phyloP scores from a whole-genome alignment of 768 basidiomycete genomes.

The Kwoniella europaea region DNA sequence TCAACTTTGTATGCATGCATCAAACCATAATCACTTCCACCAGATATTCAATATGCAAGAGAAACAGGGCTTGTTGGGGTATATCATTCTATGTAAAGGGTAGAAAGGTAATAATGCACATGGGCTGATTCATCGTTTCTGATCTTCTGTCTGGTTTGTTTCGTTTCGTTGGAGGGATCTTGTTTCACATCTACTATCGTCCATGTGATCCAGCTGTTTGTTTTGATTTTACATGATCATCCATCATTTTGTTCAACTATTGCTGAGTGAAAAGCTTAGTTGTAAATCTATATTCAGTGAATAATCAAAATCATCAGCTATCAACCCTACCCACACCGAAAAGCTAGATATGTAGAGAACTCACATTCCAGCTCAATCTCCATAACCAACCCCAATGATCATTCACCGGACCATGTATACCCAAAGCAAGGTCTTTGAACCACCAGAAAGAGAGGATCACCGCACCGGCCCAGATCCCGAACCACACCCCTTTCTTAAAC shows the following conservation, averaged over 20 bases:
- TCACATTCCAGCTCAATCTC: conserved; percentile 66
- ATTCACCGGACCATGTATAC: conserved; percentile 83
- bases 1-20: not conserved
- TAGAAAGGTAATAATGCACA: too few relatives aligned
- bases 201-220: too few relatives aligned
- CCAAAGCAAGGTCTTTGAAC: conserved; percentile 88
- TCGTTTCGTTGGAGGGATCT: too few relatives aligned
- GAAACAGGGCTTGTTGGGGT: not conserved
- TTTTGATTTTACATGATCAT: not conserved
- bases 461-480: conserved; percentile 66
- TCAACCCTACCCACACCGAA: too few relatives aligned
- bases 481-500: conserved; percentile 73
- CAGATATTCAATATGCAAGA: not conserved
- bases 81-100: not conserved
- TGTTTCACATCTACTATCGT: too few relatives aligned
- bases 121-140: too few relatives aligned
- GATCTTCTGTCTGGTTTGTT: too few relatives aligned
- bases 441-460: conserved; percentile 89
- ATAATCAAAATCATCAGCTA: not conserved
- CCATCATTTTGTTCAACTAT: not conserved
- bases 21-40: not conserved
- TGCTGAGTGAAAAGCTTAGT: not conserved
- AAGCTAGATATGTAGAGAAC: conserved; percentile 12
- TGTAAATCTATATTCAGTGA: conserved; percentile 14
- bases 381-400: conserved; percentile 79